These are phyloP conservation scores for Hirschioporus abietinus DNA, from an alignment of 768 basidiomycete genomes.

Conservation along the genomic window DNA sequence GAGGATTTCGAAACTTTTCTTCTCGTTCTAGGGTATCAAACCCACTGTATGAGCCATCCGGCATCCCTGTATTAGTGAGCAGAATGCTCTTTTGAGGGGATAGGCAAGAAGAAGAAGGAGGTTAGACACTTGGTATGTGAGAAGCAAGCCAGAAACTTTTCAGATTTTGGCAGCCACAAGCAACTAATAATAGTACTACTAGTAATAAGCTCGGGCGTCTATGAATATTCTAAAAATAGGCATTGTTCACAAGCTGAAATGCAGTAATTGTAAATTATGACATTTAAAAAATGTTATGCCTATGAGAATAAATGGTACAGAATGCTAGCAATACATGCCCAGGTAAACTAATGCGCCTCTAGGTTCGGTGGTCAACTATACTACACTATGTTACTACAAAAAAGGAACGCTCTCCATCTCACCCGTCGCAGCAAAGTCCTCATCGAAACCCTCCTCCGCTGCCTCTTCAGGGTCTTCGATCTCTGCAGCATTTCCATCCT, in stretches of 20 bases:
- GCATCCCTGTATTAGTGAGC: background rate
- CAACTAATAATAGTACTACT: background rate
- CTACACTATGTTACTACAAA: slow-evolving; percentile 30
- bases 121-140: background rate
- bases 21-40: slow-evolving; percentile 85
- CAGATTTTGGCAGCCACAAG: background rate
- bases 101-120: background rate
- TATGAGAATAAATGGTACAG: background rate
- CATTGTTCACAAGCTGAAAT: background rate
- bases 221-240: background rate
- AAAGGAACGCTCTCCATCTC: slow-evolving; percentile 81
- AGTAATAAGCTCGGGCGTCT: background rate
- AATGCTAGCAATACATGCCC: background rate
- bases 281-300: background rate
- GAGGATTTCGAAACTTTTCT: slow-evolving; percentile 69
- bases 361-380: background rate
- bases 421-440: slow-evolving; percentile 71
- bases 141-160: background rate
- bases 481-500: slow-evolving; percentile 25
- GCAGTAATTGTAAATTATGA: background rate
- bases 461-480: slow-evolving; percentile 55
- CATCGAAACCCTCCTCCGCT: slow-evolving; percentile 71
- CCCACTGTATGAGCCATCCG: background rate
- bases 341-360: background rate
- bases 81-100: background rate